Evolutionary conservation across 106 monocot genomes (phyloP), one percentile per base, ranked within the genome.

Genomic region (Posidonia australis): DNA sequence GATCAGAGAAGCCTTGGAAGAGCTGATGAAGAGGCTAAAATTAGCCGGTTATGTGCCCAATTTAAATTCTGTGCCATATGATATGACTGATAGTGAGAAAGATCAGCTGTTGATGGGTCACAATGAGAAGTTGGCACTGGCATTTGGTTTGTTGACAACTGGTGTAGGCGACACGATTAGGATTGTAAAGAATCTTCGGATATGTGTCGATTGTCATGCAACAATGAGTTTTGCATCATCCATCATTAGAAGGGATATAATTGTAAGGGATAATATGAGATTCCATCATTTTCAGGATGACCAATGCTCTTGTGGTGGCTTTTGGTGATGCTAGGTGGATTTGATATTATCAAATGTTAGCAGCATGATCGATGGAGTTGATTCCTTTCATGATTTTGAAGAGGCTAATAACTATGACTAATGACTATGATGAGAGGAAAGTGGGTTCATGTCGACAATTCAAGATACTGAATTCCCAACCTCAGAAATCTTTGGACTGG

Each of bases 41-140:
- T 22, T 19, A 9, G 56, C 51, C 3, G 79, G 82, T 13, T 80
- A 86, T 23, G 28, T 60, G 29, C 77, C 77, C 0, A 53, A 82
- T 16, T 53, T 80, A 67, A 75, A 58, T 51, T 69, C 68, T 7
- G 57, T 75, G 60, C 62, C 75, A 36, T 75, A 77, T 56, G 72
- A 82, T 72, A 65, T 82, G 47, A 62, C 58, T 52, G 82, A 77
- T 48, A 65, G 31, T 16, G 77, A 80, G 75, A 86, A 86, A 79
- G 77, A 80, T 69, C 46, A 65, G 62, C 24, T 86, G 49, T 71
- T 80, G 59, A 88, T 76, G 71, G 83, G 81, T 6, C 83, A 88
- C 68, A 81, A 83, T 51, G 87, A 88, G 81, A 88, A 83, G 64
- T 67, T 83, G 43, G 87, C 87, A 41, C 32, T 88, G 67, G 80